These are phyloP conservation scores for Neodidymelliopsis sp. DNA, from an alignment of 2,329 filamentous ascomycete genomes.

Conservation along the genomic window DNA sequence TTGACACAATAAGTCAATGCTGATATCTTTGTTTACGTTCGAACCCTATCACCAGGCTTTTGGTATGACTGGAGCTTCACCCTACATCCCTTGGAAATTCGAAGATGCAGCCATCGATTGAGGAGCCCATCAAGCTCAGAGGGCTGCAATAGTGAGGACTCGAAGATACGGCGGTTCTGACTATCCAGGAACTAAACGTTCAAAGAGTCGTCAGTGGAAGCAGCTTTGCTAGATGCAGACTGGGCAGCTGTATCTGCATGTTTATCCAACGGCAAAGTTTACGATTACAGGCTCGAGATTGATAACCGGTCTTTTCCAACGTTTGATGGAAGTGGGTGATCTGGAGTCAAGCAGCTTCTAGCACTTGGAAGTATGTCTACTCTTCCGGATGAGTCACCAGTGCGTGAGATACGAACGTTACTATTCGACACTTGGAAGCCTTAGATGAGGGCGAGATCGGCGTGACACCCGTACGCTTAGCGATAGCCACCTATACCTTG, in stretches of 20 bases:
- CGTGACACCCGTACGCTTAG: slow-evolving; percentile 54
- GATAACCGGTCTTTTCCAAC: slow-evolving; percentile 23
- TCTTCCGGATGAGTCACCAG: slow-evolving; percentile 55
- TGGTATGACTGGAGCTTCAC: slow-evolving; percentile 55
- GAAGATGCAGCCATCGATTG: slow-evolving; percentile 51
- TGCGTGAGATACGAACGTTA: slow-evolving; percentile 55
- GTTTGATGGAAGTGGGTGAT: slow-evolving; percentile 38
- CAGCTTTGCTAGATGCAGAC: slow-evolving; percentile 43
- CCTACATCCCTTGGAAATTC: slow-evolving; percentile 59
- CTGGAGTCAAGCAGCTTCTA: slow-evolving; percentile 40
- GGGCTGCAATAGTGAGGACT: slow-evolving; percentile 36
- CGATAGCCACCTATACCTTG: slow-evolving; percentile 52
- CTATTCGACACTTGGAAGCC: slow-evolving; percentile 63
- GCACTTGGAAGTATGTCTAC: slow-evolving; percentile 47
- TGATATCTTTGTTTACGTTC: slow-evolving; percentile 51
- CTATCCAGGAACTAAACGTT: too few relatives aligned
- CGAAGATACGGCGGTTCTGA: slow-evolving; percentile 35
- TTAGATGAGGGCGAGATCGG: slow-evolving; percentile 58
- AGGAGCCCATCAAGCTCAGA: slow-evolving; percentile 48
- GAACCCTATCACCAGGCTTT: slow-evolving; percentile 54
- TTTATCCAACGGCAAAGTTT: slow-evolving; percentile 63
- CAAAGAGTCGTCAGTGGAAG: slow-evolving; percentile 41
- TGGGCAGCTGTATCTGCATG: slow-evolving; percentile 51
- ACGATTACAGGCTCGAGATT: slow-evolving; percentile 52
- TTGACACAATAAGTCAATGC: slow-evolving; percentile 45